Evolutionary conservation across 2,329 filamentous ascomycete genomes (phyloP).

Genomic region (Alternaria ventricosa): DNA sequence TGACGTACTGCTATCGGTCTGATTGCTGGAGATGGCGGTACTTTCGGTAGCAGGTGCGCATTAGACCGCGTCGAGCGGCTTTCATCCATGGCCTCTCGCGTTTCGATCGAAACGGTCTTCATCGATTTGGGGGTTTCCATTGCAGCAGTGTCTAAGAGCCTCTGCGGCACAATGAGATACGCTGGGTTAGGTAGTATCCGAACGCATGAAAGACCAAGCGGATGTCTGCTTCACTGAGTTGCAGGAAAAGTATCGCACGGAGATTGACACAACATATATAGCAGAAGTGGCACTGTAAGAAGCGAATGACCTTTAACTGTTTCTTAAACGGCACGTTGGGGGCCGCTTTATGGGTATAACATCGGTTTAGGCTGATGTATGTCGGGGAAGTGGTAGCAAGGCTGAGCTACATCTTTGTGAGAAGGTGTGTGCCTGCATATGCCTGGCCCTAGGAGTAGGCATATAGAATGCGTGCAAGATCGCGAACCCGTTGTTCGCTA

Average conservation of each 20-base stretch:
- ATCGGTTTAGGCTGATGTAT: background rate
- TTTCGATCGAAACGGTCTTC: background rate
- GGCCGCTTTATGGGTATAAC: background rate
- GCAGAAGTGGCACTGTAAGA: background rate
- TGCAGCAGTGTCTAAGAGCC: background rate
- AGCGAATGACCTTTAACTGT: background rate
- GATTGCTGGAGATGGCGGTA: background rate
- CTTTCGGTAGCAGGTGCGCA: background rate
- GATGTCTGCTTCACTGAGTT: background rate
- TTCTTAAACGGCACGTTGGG: background rate
- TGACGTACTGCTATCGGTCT: background rate
- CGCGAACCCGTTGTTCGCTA: background rate
- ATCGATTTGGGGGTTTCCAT: background rate
- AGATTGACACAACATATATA: background rate
- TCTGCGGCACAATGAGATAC: background rate
- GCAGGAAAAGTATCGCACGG: background rate
- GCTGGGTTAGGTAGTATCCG: background rate
- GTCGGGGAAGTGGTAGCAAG: background rate
- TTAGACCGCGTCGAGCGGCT: background rate
- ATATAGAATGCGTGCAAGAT: background rate
- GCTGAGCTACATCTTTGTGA: background rate
- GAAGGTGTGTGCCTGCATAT: background rate
- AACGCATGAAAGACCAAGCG: background rate
- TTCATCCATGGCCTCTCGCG: background rate
- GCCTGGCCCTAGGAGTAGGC: background rate